phyloP scores from a whole-genome alignment of 108 stramenopile genomes.

The Mayamaea pseudoterrestris region DNA sequence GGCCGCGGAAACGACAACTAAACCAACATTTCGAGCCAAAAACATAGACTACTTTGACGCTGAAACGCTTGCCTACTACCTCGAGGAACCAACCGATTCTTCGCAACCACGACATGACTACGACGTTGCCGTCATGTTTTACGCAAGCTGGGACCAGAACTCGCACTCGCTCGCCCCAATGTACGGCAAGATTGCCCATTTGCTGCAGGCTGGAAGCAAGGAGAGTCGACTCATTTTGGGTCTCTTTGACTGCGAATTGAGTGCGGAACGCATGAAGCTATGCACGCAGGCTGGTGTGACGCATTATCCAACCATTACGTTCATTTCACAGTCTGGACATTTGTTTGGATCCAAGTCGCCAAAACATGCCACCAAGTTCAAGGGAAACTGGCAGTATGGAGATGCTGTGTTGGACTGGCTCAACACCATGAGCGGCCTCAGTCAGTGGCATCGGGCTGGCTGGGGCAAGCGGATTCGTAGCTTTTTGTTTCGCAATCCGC shows the following conservation, averaged over 20 bases:
- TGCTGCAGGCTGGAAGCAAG: conserved; percentile 41
- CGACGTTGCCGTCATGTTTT: conserved; percentile 77
- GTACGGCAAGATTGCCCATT: conserved; percentile 53
- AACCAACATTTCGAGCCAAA: conserved; percentile 16
- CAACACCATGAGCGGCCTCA: conserved; percentile 52
- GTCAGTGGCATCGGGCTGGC: conserved; percentile 51
- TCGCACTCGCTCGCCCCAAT: conserved; percentile 56
- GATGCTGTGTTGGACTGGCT: conserved; percentile 77
- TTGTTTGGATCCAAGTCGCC: conserved; percentile 34
- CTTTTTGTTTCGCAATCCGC: conserved; percentile 26
- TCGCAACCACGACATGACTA: conserved; percentile 31
- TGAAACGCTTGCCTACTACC: conserved; percentile 60
- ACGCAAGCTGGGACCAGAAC: conserved; percentile 60
- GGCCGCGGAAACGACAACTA: background rate
- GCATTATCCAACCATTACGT: conserved; percentile 68
- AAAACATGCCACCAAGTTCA: conserved; percentile 45
- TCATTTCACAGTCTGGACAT: conserved; percentile 33
- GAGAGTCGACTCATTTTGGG: conserved; percentile 53
- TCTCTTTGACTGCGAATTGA: conserved; percentile 64
- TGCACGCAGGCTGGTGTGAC: conserved; percentile 35
- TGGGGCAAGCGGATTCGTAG: conserved; percentile 37
- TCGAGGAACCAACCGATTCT: conserved; percentile 31
- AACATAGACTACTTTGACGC: conserved; percentile 77
- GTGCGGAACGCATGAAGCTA: conserved; percentile 31
- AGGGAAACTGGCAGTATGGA: conserved; percentile 58